Base-by-base conservation (phyloP, 139 green algal species). In the Coelastrella sp. region DNA sequence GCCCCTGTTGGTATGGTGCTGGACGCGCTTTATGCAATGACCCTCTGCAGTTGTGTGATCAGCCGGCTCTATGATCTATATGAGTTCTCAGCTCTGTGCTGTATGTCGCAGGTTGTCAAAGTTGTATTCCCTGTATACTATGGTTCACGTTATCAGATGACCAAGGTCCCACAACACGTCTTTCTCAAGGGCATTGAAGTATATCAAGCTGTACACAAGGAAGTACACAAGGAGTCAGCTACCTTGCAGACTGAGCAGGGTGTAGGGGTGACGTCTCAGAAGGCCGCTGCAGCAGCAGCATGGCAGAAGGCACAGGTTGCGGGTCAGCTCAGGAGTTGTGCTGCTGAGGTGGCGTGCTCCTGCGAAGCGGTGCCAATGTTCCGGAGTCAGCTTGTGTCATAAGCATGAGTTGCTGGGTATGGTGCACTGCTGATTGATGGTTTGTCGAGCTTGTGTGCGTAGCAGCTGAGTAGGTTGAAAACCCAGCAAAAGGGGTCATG, bases 121-220 rank as follows among this genome's bases (percentile, higher is more conserved):
- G 20, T 92, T 61, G 75, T 89, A 14, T 86, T 92, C 19, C 92
- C 92, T 22, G 89, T 94, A 7, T 94, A 92, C 80, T 92, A 93
- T 82, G 92, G 92, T 19, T 32, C 68, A 13, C 75, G 65, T 8
- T 92, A 94, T 57, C 89, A 91, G 80, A 90, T 83, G 56, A 85
- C 83, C 58, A 91, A 91, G 85, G 73, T 91, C 47, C 89, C 92
- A 4, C 80, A 91, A 79, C 89, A 94, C 76, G 71, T 85, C 10
- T 80, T 93, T 22, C n/a, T 93, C 16, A 85, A 86, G 23, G 88
- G 76, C 56, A 76, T 93, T 0, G 32, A 92, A 74, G 65, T 80
- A 11, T 47, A 56, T 13, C 47, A 80, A 19, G 64, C 59, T 60
- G 58, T 64, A 47, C 32, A 47, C 32, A 47, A 47, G 32, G 32